Conservation (phyloP, 2,329 filamentous ascomycete genomes). For the Paracorniculantispora psalliotae region DNA sequence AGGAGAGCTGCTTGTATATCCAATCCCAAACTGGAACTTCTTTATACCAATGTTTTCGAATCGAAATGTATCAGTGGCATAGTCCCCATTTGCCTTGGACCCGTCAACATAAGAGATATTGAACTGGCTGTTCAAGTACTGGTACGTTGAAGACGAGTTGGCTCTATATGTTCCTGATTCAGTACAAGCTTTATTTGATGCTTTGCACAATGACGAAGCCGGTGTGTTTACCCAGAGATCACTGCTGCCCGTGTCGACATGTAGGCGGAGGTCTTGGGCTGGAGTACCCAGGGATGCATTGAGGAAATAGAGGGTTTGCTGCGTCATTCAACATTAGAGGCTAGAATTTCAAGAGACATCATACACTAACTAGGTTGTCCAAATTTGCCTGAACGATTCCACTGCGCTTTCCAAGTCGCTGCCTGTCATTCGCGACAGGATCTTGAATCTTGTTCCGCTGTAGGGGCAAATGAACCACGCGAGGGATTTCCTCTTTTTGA, state of each 20-base stretch:
- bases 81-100: conserved; percentile 71
- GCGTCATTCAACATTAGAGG: not conserved
- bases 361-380: not conserved
- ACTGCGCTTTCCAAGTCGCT: conserved; percentile 37
- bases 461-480: conserved; percentile 42
- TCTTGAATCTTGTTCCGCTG: conserved; percentile 33
- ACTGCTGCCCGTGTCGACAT: conserved; percentile 65
- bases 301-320: conserved; percentile 61
- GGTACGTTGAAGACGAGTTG: conserved; percentile 70
- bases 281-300: conserved; percentile 61
- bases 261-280: conserved; percentile 50
- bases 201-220: conserved; percentile 54
- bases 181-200: conserved; percentile 46
- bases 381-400: conserved; percentile 35
- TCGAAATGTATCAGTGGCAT: conserved; percentile 67
- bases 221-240: conserved; percentile 67
- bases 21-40: conserved; percentile 67
- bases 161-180: conserved; percentile 63
- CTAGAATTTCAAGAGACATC: not conserved
- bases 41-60: conserved; percentile 51
- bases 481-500: conserved; percentile 30
- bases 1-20: conserved; percentile 54
- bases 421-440: conserved; percentile 39
- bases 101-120: conserved; percentile 87
- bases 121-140: conserved; percentile 69